These are phyloP conservation scores for Alternaria sp. DNA, from an alignment of 2,329 filamentous ascomycete species.

Conservation along the genomic window DNA sequence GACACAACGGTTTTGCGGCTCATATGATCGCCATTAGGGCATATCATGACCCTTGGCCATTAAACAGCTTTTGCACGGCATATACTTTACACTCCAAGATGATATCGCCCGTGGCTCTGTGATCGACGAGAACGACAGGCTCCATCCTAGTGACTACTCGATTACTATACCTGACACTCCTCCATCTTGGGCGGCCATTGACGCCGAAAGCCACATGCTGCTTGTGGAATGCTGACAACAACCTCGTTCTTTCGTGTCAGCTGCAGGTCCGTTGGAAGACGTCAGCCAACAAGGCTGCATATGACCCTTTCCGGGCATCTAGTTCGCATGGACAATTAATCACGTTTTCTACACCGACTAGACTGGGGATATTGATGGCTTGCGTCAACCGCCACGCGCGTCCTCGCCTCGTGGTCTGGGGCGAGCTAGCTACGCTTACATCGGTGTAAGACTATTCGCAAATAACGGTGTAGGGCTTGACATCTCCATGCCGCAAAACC, in stretches of 20 bases:
- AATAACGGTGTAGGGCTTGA: slow-evolving; percentile 6
- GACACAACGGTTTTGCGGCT: slow-evolving; percentile 15
- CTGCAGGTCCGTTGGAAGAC: slow-evolving; percentile 32
- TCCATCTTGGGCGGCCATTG: slow-evolving; percentile 4
- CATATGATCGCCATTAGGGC: slow-evolving; percentile 16
- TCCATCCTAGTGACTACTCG: neutral
- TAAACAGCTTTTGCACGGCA: slow-evolving; percentile 18
- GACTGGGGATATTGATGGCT: slow-evolving; percentile 4
- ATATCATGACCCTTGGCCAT: slow-evolving; percentile 2
- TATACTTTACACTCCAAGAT: slow-evolving; percentile 4
- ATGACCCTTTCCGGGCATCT: slow-evolving; percentile 13
- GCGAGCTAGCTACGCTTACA: slow-evolving; percentile 9
- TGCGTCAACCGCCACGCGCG: slow-evolving; percentile 10
- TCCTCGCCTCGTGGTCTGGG: slow-evolving; percentile 11
- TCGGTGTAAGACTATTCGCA: slow-evolving; percentile 11
- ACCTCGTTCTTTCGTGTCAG: slow-evolving; percentile 29
- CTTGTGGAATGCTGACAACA: slow-evolving; percentile 21
- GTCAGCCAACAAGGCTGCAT: slow-evolving; percentile 19
- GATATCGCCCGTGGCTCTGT: neutral
- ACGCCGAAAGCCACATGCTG: slow-evolving; percentile 19
- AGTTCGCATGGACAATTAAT: slow-evolving; percentile 32
- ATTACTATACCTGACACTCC: neutral
- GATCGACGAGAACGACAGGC: neutral
- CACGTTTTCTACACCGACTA: slow-evolving; percentile 23
- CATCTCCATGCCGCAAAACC: neutral